These are phyloP conservation scores for Ustilago bromivora DNA, from an alignment of 1,284 basidiomycete species.

Conservation along the genomic window DNA sequence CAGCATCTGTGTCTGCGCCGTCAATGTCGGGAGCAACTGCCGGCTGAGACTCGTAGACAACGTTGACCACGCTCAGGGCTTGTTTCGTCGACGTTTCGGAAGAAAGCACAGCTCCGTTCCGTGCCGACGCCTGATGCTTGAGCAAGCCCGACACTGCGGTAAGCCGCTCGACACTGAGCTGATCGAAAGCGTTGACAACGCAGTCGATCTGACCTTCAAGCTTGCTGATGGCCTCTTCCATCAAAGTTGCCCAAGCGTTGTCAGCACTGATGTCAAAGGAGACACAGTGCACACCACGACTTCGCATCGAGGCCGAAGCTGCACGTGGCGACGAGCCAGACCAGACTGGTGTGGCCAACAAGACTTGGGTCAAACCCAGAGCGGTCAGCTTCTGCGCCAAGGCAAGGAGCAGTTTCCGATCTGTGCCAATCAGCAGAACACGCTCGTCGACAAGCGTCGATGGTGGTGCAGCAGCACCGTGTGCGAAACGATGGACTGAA, in stretches of 20 bases:
- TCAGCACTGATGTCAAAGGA: neutral
- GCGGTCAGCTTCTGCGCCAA: slow-evolving; percentile 12
- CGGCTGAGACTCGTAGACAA: slow-evolving; percentile 10
- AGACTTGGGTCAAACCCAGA: slow-evolving; percentile 12
- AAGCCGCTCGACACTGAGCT: neutral
- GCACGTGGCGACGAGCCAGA: neutral
- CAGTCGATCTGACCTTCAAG: slow-evolving; percentile 19
- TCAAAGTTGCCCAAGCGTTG: slow-evolving; percentile 2
- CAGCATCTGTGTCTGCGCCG: neutral
- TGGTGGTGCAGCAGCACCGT: neutral
- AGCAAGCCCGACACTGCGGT: slow-evolving; percentile 4
- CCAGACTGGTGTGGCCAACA: slow-evolving; percentile 13
- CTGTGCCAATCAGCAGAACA: slow-evolving; percentile 20
- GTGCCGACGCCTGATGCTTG: slow-evolving; percentile 6
- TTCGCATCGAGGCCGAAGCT: neutral
- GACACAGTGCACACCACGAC: neutral
- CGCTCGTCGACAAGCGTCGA: slow-evolving; percentile 26
- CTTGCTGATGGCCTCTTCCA: neutral
- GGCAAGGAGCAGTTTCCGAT: slow-evolving; percentile 8
- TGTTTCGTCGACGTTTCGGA: neutral
- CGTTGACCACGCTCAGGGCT: slow-evolving; percentile 15
- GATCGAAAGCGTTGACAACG: slow-evolving; percentile 23
- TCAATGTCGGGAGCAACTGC: neutral
- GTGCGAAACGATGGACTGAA: slow-evolving; percentile 13
- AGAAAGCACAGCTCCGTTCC: neutral